phyloP scores from a whole-genome alignment of 176 grass and related monocot species.

The Saccharum officinarum region DNA sequence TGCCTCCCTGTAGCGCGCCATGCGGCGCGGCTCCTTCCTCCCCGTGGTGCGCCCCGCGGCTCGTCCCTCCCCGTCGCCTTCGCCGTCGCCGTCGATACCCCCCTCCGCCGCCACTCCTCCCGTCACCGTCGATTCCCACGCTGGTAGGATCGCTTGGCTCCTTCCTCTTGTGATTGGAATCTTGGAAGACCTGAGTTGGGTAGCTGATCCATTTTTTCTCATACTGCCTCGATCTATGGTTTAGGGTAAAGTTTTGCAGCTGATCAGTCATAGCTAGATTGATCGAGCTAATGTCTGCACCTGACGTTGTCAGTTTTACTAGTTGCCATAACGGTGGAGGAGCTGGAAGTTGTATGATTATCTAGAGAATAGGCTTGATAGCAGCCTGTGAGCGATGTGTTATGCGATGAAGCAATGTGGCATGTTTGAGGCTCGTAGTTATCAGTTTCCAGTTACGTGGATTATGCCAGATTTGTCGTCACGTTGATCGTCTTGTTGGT shows the following conservation, averaged over 20 bases:
- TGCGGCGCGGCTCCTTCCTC: too few relatives aligned
- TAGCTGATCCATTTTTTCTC: neutral
- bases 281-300: neutral
- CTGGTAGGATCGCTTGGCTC: too few relatives aligned
- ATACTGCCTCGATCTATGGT: neutral
- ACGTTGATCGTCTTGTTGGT: neutral
- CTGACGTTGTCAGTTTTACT: neutral
- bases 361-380: neutral
- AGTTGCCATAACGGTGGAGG: neutral
- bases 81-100: too few relatives aligned
- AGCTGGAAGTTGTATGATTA: neutral
- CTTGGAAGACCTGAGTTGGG: neutral
- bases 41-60: too few relatives aligned
- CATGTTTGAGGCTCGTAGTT: slow-evolving; percentile 11
- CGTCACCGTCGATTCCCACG: too few relatives aligned
- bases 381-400: neutral
- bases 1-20: too few relatives aligned
- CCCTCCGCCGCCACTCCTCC: too few relatives aligned
- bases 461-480: slow-evolving; percentile 4
- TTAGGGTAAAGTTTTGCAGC: neutral
- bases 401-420: neutral
- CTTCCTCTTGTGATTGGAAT: too few relatives aligned
- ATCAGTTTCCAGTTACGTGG: neutral
- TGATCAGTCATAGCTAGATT: slow-evolving; percentile 5
- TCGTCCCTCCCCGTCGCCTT: too few relatives aligned